Percentiles rank a stretch among this genome's conserved stretches.
Conservation (phyloP, 2,329 filamentous ascomycete genomes). For the Aspergillus ochraceus region DNA sequence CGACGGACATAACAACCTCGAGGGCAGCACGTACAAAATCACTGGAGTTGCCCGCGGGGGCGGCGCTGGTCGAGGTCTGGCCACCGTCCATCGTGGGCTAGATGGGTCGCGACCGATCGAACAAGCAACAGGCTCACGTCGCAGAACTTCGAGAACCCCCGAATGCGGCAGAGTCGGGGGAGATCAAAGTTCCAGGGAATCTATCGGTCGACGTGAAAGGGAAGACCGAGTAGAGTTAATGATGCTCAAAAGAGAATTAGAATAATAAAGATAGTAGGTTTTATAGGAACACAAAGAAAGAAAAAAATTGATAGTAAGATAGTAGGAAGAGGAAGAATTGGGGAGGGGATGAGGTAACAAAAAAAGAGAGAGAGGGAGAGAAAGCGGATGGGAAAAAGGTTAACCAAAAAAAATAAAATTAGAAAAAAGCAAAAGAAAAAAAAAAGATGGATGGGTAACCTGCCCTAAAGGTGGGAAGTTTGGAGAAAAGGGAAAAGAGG, state of each 20-base stretch:
- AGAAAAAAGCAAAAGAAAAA: neutral
- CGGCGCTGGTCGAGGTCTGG: constrained; percentile 42
- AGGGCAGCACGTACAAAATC: constrained; percentile 74
- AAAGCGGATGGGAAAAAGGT: neutral
- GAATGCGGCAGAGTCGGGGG: neutral
- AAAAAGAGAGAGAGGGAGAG: constrained; percentile 11
- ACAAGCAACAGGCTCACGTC: constrained; percentile 30
- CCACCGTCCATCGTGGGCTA: constrained; percentile 47
- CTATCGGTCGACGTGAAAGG: constrained; percentile 3
- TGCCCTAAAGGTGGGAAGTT: neutral
- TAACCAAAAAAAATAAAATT: neutral
- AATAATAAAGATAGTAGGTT: constrained; percentile 4
- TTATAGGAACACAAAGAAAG: constrained; percentile 9
- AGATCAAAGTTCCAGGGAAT: constrained; percentile 1
- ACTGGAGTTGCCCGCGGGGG: constrained; percentile 77
- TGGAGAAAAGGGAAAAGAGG: neutral
- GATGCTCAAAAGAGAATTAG: too few relatives aligned
- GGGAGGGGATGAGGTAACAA: constrained; percentile 9
- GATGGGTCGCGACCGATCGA: constrained; percentile 43
- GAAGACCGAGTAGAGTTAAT: neutral
- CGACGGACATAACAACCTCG: constrained; percentile 6
- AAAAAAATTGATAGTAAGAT: constrained; percentile 11
- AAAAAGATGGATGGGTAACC: neutral
- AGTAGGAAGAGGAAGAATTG: constrained; percentile 8
- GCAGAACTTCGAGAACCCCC: constrained; percentile 18